Percentiles rank a stretch among this genome's conserved stretches.
phyloP scores from a whole-genome alignment of 305 asterid species.

The Coffea humblotiana region DNA sequence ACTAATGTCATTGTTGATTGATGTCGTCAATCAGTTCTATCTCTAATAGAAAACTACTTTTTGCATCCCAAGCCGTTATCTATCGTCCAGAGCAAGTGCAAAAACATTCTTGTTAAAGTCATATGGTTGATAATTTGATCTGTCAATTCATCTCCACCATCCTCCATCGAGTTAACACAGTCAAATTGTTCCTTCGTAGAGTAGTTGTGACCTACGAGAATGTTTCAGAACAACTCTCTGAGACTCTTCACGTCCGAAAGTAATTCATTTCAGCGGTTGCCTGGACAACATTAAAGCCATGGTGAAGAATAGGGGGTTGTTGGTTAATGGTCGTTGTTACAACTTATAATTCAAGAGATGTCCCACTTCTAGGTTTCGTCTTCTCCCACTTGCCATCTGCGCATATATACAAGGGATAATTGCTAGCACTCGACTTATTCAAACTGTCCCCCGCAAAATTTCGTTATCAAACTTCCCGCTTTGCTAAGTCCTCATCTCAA shows the following conservation, averaged over 20 bases:
- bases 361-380: neutral
- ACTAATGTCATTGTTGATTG: neutral
- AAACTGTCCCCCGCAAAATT: neutral
- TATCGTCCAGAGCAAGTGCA: neutral
- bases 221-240: neutral
- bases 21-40: neutral
- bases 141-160: constrained; percentile 1
- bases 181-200: neutral
- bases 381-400: neutral
- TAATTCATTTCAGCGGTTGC: neutral
- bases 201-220: neutral
- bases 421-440: neutral
- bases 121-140: neutral
- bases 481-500: constrained; percentile 9
- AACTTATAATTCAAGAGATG: neutral
- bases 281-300: neutral
- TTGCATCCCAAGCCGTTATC: neutral
- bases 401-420: neutral
- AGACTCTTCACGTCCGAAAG: neutral
- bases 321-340: constrained; percentile 22
- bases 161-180: neutral
- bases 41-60: neutral
- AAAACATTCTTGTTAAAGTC: neutral
- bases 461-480: neutral
- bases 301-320: constrained; percentile 7